These are phyloP conservation scores for Knufia fluminis DNA, from an alignment of 2,329 filamentous ascomycete species.

Conservation along the genomic window DNA sequence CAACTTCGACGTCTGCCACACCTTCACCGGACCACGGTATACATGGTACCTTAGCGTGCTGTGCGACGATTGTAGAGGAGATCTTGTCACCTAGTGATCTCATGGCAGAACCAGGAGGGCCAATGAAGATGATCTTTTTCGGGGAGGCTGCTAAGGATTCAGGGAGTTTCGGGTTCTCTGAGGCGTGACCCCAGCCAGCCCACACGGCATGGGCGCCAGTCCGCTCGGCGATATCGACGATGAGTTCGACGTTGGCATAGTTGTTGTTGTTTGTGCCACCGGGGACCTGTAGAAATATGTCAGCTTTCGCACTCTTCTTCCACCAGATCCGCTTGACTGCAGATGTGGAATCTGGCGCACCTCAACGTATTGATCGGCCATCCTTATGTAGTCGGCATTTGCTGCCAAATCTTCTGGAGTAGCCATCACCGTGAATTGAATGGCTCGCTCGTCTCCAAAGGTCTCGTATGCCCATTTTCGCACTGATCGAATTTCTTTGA, in stretches of 20 bases:
- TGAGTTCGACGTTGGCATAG: constrained; percentile 98
- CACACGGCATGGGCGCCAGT: constrained; percentile 98
- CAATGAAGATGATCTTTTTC: constrained; percentile 99
- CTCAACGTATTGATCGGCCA: constrained; percentile 99
- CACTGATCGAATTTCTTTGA: constrained; percentile 98
- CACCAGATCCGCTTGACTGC: background rate
- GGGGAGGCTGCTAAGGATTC: constrained; percentile 92
- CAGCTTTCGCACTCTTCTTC: background rate
- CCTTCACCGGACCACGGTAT: constrained; percentile 99
- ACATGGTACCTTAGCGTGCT: constrained; percentile 90
- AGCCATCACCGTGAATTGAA: constrained; percentile 99
- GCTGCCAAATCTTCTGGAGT: constrained; percentile 95
- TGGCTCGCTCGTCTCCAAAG: constrained; percentile 94
- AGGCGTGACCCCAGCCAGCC: constrained; percentile 99
- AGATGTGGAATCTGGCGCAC: constrained; percentile 29
- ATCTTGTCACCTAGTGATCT: constrained; percentile 99
- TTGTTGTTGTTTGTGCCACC: constrained; percentile 99
- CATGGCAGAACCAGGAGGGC: constrained; percentile 95
- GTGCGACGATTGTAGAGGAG: constrained; percentile 96
- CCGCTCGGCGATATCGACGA: constrained; percentile 95
- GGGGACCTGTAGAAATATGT: constrained; percentile 52
- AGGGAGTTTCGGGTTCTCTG: constrained; percentile 94
- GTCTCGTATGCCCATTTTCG: constrained; percentile 99
- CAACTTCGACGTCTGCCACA: constrained; percentile 69
- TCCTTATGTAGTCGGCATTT: constrained; percentile 98